Percentiles rank a stretch among this genome's conserved stretches.
Evolutionary conservation across 441 rosid species (phyloP).

Genomic region (Theobroma grandiflorum): DNA sequence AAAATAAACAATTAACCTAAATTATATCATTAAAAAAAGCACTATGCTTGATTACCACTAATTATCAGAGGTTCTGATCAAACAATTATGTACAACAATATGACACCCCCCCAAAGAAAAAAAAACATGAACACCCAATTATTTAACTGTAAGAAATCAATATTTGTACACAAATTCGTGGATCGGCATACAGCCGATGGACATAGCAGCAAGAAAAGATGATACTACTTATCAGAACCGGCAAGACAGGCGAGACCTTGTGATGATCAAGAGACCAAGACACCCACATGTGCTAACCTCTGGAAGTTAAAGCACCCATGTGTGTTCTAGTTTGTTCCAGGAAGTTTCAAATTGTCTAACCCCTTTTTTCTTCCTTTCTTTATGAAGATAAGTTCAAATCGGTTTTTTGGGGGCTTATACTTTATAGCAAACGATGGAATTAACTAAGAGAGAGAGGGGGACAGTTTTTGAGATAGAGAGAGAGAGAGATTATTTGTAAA

Average conservation of each 20-base stretch:
- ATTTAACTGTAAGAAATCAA: neutral
- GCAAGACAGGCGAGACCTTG: constrained; percentile 23
- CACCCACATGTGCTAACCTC: constrained; percentile 27
- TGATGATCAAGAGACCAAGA: constrained; percentile 20
- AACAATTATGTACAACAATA: constrained; percentile 10
- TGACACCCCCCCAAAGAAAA: neutral
- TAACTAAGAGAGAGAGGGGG: constrained; percentile 32
- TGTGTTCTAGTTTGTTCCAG: constrained; percentile 45
- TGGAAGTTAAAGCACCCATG: constrained; percentile 34
- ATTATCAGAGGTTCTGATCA: neutral
- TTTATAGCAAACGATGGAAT: constrained; percentile 26
- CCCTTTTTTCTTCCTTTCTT: constrained; percentile 14
- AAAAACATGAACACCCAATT: neutral
- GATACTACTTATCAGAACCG: neutral
- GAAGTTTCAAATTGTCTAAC: constrained; percentile 32
- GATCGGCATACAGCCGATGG: neutral
- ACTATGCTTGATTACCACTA: constrained; percentile 15
- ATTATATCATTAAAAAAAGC: constrained; percentile 41
- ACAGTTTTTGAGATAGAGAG: constrained; percentile 42
- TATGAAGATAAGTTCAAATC: constrained; percentile 48
- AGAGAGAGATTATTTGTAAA: constrained; percentile 10
- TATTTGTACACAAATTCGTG: neutral
- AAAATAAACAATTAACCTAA: constrained; percentile 29
- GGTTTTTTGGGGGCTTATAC: constrained; percentile 44
- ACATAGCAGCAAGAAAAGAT: neutral